A percentile compares a stretch with the other conserved stretches of the same genome.
phyloP scores from a whole-genome alignment of 2,329 filamentous ascomycete species.

The Neobulgaria alba region DNA sequence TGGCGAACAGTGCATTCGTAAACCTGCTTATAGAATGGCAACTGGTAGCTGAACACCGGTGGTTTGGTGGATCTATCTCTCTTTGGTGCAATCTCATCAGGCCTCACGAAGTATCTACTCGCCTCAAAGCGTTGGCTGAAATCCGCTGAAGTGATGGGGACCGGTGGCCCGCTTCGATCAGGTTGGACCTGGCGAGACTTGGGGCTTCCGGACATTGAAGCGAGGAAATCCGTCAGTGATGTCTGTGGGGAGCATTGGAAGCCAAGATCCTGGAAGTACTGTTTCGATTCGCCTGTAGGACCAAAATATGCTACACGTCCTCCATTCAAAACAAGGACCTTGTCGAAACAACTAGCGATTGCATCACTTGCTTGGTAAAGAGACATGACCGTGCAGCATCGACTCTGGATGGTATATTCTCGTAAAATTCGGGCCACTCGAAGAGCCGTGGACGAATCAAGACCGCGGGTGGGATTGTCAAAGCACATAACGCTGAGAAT shows the following conservation, averaged over 20 bases:
- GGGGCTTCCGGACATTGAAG: constrained; percentile 24
- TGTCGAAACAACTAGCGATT: constrained; percentile 68
- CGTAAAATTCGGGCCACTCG: constrained; percentile 64
- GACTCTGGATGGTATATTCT: constrained; percentile 66
- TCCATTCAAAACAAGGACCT: constrained; percentile 67
- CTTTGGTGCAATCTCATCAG: not conserved
- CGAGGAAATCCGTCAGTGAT: constrained; percentile 74
- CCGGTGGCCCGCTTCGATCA: not conserved
- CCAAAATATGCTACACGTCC: constrained; percentile 61
- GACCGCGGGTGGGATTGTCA: constrained; percentile 71
- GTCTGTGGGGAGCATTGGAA: constrained; percentile 42
- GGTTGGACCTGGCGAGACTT: not conserved
- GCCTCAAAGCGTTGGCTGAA: not conserved
- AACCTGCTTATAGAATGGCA: not conserved
- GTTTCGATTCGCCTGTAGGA: constrained; percentile 49
- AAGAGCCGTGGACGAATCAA: constrained; percentile 69
- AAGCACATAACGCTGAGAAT: no score
- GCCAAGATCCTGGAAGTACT: constrained; percentile 57
- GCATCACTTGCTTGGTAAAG: constrained; percentile 61
- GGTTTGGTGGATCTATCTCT: not conserved
- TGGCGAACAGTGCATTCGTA: not conserved
- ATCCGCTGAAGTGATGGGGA: not conserved
- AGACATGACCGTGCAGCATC: constrained; percentile 60
- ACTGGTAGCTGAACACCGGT: not conserved
- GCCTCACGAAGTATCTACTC: not conserved